These are phyloP conservation scores for Trifolium repens DNA, from an alignment of 306 rosid genomes.

Conservation along the genomic window DNA sequence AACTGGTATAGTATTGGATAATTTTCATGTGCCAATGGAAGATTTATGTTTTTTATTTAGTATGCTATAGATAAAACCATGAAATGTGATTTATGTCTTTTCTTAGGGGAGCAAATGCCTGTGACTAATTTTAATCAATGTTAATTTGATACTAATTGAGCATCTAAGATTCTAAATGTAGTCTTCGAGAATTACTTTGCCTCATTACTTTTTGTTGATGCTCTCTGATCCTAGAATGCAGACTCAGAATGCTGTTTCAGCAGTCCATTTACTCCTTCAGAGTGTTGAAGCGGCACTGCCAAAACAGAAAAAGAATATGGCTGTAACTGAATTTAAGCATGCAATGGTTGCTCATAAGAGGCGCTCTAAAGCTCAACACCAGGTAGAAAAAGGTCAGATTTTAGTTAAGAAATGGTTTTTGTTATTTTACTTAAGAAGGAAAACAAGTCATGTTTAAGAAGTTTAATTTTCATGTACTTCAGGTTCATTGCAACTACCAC, in stretches of 20 bases:
- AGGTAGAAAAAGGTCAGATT: slow-evolving; percentile 59
- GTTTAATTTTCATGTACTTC: slow-evolving; percentile 31
- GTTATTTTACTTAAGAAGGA: slow-evolving; percentile 6
- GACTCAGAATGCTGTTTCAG: slow-evolving; percentile 66
- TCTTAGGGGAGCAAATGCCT: neutral
- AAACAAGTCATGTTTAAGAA: slow-evolving; percentile 24
- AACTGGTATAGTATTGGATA: neutral
- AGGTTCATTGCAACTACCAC: slow-evolving; percentile 68
- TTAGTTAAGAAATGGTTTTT: slow-evolving; percentile 32
- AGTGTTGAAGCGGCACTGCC: slow-evolving; percentile 75
- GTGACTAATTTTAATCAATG: slow-evolving; percentile 1
- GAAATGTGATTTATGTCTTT: slow-evolving; percentile 8
- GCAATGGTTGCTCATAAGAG: slow-evolving; percentile 85
- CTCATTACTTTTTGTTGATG: slow-evolving; percentile 26
- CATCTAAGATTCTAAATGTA: neutral
- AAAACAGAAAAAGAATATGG: slow-evolving; percentile 75
- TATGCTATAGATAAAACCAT: slow-evolving; percentile 7
- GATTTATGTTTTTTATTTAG: neutral
- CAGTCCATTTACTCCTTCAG: slow-evolving; percentile 68
- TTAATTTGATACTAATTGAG: slow-evolving; percentile 11
- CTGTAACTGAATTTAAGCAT: slow-evolving; percentile 70
- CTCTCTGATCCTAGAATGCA: slow-evolving; percentile 59
- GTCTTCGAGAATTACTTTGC: neutral
- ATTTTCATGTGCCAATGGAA: slow-evolving; percentile 14
- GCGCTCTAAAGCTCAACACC: slow-evolving; percentile 55